Percentiles rank a stretch among this genome's conserved stretches.
These are phyloP conservation scores for Colletotrichum chrysophilum DNA, from an alignment of 2,329 filamentous ascomycete species.

Conservation along the genomic window DNA sequence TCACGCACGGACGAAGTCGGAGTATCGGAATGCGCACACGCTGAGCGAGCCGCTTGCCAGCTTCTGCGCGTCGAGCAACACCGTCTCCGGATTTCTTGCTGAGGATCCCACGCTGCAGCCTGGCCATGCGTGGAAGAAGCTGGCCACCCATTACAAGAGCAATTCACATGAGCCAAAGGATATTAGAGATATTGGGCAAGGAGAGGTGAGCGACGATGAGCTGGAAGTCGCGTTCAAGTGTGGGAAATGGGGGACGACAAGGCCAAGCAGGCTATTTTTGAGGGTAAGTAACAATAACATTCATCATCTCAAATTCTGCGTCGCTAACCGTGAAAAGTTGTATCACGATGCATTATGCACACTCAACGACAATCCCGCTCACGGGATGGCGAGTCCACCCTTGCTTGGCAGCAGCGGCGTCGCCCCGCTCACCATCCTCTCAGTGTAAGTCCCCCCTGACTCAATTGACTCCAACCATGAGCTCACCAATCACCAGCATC, in stretches of 20 bases:
- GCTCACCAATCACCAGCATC: constrained; percentile 32
- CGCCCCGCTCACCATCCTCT: constrained; percentile 72
- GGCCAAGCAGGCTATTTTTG: neutral
- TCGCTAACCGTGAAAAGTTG: neutral
- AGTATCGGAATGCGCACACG: neutral
- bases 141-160: neutral
- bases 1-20: neutral
- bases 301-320: neutral
- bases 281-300: neutral
- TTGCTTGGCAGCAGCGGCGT: constrained; percentile 62
- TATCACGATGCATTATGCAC: neutral
- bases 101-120: neutral
- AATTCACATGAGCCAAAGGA: neutral
- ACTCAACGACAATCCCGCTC: constrained; percentile 23
- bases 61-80: neutral
- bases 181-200: neutral
- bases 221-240: neutral
- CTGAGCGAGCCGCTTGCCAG: neutral
- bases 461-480: too few species aligned
- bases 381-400: constrained; percentile 57
- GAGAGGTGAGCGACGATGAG: neutral
- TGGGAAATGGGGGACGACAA: neutral
- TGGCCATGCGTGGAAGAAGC: neutral
- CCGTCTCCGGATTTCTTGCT: neutral
- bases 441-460: constrained; percentile 43